Conservation (phyloP, 2,329 filamentous ascomycete genomes). For the Colletotrichum tabaci region DNA sequence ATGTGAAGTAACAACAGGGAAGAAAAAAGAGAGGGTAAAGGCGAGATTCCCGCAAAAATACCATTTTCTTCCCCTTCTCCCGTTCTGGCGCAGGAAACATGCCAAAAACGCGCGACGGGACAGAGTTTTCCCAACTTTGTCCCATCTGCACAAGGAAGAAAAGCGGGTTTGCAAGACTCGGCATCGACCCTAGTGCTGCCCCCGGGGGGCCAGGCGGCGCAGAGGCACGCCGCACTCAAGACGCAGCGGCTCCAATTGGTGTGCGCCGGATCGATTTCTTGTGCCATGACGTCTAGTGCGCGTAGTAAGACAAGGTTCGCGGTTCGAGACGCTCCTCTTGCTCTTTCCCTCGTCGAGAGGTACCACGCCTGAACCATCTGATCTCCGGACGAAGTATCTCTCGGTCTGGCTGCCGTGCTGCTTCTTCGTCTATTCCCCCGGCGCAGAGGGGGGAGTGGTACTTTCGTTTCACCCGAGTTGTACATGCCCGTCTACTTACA, state of each 20-base stretch:
- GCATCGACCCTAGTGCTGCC: conserved; percentile 36
- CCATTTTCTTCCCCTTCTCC: neutral
- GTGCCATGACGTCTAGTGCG: conserved; percentile 39
- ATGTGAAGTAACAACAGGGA: neutral
- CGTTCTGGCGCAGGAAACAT: neutral
- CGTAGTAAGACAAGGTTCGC: conserved; percentile 37
- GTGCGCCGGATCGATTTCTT: conserved; percentile 34
- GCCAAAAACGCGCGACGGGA: conserved; percentile 6
- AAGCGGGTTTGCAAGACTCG: conserved; percentile 36
- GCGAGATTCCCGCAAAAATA: conserved; percentile 27
- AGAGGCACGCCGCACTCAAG: conserved; percentile 1
- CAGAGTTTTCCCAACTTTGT: conserved; percentile 23
- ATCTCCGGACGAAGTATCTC: conserved; percentile 35
- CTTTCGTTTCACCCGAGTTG: conserved; percentile 28
- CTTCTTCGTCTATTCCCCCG: neutral
- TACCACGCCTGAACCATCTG: conserved; percentile 31
- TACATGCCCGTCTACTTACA: conserved; percentile 30
- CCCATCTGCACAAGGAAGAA: conserved; percentile 18
- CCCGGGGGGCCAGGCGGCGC: conserved; percentile 12
- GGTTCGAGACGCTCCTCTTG: neutral
- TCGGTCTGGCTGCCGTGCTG: neutral
- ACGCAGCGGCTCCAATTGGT: conserved; percentile 35
- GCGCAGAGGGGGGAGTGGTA: conserved; percentile 9
- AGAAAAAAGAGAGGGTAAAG: neutral
- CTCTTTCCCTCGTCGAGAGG: conserved; percentile 4